Percentiles rank a stretch among this genome's conserved stretches.
phyloP scores from a whole-genome alignment of 2,329 filamentous ascomycete genomes.

The Fusarium papillatum region DNA sequence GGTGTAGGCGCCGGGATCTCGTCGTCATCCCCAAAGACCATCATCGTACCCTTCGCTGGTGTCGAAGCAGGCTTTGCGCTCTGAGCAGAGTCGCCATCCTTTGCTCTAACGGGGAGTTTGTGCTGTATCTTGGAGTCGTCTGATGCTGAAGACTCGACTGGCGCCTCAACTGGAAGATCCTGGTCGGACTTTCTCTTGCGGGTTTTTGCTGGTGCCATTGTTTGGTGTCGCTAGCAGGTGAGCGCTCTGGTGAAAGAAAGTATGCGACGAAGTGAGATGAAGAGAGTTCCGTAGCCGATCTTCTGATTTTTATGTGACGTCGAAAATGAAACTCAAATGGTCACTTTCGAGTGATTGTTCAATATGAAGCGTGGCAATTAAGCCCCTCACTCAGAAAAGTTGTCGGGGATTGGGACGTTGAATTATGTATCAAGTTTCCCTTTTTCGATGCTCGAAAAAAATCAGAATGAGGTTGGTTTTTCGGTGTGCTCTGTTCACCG shows the following conservation, averaged over 20 bases:
- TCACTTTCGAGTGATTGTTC: background rate
- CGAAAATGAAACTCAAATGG: background rate
- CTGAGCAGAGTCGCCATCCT: constrained; percentile 44
- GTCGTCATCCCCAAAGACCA: constrained; percentile 52
- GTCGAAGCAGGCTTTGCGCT: constrained; percentile 11
- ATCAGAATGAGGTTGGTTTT: constrained; percentile 34
- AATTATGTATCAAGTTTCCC: constrained; percentile 25
- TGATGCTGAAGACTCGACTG: constrained; percentile 16
- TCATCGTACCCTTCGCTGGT: constrained; percentile 44
- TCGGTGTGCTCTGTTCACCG: constrained; percentile 25
- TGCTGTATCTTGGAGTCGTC: constrained; percentile 38
- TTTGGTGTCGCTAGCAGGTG: constrained; percentile 14
- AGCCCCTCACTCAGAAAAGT: background rate
- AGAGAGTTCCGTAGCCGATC: background rate
- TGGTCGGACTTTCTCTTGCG: constrained; percentile 48
- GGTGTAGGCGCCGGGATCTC: constrained; percentile 26
- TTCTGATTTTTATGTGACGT: background rate
- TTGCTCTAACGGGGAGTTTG: constrained; percentile 52
- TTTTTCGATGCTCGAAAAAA: constrained; percentile 31
- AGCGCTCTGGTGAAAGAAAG: constrained; percentile 5
- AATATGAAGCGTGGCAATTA: background rate
- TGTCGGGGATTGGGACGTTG: constrained; percentile 8
- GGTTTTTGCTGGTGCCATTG: constrained; percentile 42
- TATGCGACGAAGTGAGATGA: constrained; percentile 1
- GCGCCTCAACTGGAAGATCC: constrained; percentile 24